Evolutionary conservation across 345 rosid species (phyloP).

Genomic region (Syzygium jambos): DNA sequence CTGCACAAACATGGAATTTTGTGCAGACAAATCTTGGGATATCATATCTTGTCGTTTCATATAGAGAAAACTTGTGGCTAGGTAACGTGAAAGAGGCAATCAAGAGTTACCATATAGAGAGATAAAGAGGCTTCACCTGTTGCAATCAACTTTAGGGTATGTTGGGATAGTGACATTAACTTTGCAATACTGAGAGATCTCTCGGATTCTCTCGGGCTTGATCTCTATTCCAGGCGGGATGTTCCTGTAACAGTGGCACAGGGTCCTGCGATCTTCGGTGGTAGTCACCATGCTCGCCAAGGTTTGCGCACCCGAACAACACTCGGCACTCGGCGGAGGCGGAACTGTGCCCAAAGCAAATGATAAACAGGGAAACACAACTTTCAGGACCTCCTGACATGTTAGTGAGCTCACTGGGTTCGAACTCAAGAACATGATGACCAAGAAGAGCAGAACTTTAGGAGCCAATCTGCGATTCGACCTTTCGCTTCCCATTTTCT

Average conservation of each 20-base stretch:
- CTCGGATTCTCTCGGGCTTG: background rate
- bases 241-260: background rate
- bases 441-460: background rate
- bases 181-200: background rate
- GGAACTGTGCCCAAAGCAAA: background rate
- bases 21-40: background rate
- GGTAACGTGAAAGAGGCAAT: background rate
- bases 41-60: background rate
- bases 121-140: background rate
- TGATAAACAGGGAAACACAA: background rate
- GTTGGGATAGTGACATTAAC: background rate
- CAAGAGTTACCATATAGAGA: background rate
- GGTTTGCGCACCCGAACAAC: background rate
- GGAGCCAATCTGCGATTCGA: background rate
- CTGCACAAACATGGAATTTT: background rate
- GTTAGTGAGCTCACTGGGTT: background rate
- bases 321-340: background rate
- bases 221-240: background rate
- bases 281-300: background rate
- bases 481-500: background rate
- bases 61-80: background rate
- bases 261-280: background rate
- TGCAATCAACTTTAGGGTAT: background rate
- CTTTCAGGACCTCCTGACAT: background rate
- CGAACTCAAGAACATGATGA: background rate